These are phyloP conservation scores for Beauveria sp. DNA, from an alignment of 2,329 filamentous ascomycete genomes.

Conservation along the genomic window DNA sequence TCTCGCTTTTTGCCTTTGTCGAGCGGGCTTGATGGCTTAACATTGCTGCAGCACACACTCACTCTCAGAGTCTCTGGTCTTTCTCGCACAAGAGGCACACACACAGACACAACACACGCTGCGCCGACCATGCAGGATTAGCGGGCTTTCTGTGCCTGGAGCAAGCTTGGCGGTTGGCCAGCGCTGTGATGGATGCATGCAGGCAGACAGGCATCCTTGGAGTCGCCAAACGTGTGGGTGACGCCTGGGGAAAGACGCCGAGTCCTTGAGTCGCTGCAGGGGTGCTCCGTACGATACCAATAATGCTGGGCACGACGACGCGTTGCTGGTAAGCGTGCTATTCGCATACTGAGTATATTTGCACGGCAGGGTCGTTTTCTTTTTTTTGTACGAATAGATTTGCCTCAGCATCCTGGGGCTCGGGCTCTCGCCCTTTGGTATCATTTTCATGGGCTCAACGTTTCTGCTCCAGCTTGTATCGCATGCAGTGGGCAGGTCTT, in stretches of 20 bases:
- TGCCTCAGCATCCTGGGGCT: not conserved
- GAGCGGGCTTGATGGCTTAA: constrained; percentile 1
- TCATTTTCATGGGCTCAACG: not conserved
- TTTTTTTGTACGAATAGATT: not conserved
- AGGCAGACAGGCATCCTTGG: not conserved
- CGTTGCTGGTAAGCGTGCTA: not conserved
- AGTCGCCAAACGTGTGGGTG: constrained; percentile 23
- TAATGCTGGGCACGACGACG: not conserved
- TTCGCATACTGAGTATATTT: not conserved
- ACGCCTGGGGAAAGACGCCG: constrained; percentile 18
- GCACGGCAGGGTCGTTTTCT: not conserved
- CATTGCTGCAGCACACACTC: not conserved
- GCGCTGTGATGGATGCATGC: constrained; percentile 19
- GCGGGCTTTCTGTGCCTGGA: constrained; percentile 7
- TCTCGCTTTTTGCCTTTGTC: constrained; percentile 14
- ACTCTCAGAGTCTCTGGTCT: not conserved
- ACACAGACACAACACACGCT: not conserved
- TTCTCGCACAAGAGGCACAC: not conserved
- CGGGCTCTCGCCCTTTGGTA: not conserved
- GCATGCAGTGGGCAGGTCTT: constrained; percentile 10
- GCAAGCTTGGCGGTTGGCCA: constrained; percentile 11
- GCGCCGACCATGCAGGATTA: not conserved
- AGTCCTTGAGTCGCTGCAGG: constrained; percentile 12
- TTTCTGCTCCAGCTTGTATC: constrained; percentile 8
- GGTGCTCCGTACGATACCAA: not conserved